Evolutionary conservation across 2,329 filamentous ascomycete genomes (phyloP), one percentile per base, ranked within the genome.

Genomic region (Helotiales sp.): DNA sequence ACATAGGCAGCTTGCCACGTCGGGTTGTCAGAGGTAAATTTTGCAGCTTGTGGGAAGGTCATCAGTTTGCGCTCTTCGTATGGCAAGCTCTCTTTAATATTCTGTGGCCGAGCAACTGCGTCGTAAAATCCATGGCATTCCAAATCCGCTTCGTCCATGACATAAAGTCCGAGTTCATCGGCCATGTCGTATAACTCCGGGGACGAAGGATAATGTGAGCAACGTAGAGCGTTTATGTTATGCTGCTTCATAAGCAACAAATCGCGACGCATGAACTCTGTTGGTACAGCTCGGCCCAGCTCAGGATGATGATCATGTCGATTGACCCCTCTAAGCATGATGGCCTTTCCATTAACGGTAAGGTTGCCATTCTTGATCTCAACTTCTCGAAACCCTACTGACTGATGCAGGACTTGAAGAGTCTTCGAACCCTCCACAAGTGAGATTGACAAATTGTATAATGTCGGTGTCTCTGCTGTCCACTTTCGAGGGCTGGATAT

Each of bases 151-250:
- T 81, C 79, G 55, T 80, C 78, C 61, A 81, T 79, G 12, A 81
- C 80, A 81, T 84, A 88, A 10, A 88, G 74, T 12, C 86, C 86
- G n/a, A 88, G 76, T 68, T 88, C 83, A 62, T 88, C 84, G 5
- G 82, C 81, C 1, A 88, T 72, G 51, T 84, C 82, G 30, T 84
- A 82, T 1, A 89, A 66, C 2, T 76, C 74, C 1, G 82, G 80
- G 62, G 88, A 80, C n/a, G 83, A 85, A 0, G 86, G 84, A 59
- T 90, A 86, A 67, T 91, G 88, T 1, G 82, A 86, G 52, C 82
- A 86, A 0, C 88, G 83, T 5, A 91, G 77, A 0, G 87, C 84
- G 62, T 91, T 90, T 72, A 90, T 81, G 62, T 89, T 88, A 71
- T 81, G 71, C 50, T 73, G 68, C 67, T 81, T 79, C 81, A 85